phyloP scores from a whole-genome alignment of 345 rosid genomes.

The Aurinia saxatilis region DNA sequence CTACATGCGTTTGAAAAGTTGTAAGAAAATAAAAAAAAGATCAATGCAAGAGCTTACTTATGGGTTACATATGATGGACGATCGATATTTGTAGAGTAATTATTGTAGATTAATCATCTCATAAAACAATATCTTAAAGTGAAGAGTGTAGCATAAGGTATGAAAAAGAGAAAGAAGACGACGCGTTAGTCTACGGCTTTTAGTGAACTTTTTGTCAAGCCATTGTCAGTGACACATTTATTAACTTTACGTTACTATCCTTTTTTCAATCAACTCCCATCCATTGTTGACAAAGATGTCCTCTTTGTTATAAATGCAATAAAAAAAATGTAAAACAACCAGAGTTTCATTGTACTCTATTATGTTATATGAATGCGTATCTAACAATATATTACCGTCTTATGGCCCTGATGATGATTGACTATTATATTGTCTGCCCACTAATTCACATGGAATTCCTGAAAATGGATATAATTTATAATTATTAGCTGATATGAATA shows the following conservation, averaged over 20 bases:
- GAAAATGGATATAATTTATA: not conserved
- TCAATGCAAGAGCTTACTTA: not conserved
- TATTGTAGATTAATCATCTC: not conserved
- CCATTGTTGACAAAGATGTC: not conserved
- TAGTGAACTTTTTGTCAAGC: not conserved
- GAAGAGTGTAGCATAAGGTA: conserved; percentile 7
- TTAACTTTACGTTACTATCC: conserved; percentile 18
- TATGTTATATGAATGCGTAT: conserved; percentile 5
- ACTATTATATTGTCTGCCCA: conserved; percentile 19
- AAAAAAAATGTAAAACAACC: not conserved
- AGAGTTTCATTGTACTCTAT: not conserved
- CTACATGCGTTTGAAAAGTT: no score
- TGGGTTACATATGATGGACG: not conserved
- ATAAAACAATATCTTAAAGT: no score
- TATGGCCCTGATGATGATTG: conserved; percentile 12
- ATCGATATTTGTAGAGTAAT: not conserved
- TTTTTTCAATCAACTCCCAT: not conserved
- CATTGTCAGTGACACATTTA: conserved; percentile 14
- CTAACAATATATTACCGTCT: conserved; percentile 3
- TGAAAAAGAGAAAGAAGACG: not conserved
- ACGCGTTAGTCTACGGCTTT: conserved; percentile 6
- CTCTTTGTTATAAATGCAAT: no score
- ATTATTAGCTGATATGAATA: conserved; percentile 5
- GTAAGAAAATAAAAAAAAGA: no score
- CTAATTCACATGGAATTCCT: conserved; percentile 16